These are phyloP conservation scores for Elsinoe perseae DNA, from an alignment of 2,329 filamentous ascomycete species.

Conservation along the genomic window DNA sequence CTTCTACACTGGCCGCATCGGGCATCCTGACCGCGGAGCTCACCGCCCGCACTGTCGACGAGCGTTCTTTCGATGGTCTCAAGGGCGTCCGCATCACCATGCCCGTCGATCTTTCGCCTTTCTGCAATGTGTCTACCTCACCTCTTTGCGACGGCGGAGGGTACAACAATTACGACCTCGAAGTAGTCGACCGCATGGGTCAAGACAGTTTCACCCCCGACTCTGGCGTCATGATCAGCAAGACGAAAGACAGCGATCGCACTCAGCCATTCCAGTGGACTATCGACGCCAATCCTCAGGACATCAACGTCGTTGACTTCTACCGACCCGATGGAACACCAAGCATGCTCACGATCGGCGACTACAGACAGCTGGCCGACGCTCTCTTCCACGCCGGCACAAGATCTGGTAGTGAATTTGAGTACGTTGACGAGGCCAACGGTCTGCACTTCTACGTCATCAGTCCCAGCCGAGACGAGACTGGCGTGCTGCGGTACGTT, in stretches of 20 bases:
- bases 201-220: conserved; percentile 47
- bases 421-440: conserved; percentile 43
- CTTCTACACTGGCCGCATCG: conserved; percentile 34
- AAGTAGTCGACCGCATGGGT: conserved; percentile 49
- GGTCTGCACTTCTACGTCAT: conserved; percentile 46
- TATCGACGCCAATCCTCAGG: conserved; percentile 48
- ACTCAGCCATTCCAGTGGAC: conserved; percentile 46
- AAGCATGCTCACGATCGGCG: conserved; percentile 43
- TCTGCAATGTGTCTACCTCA: conserved; percentile 37
- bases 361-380: conserved; percentile 48
- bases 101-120: conserved; percentile 39
- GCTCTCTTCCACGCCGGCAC: conserved; percentile 50
- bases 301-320: conserved; percentile 46
- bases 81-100: conserved; percentile 45
- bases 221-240: conserved; percentile 47
- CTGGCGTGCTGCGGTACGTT: conserved; percentile 42
- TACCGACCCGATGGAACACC: conserved; percentile 42
- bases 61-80: conserved; percentile 27
- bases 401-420: conserved; percentile 44
- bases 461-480: conserved; percentile 35
- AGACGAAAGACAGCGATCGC: conserved; percentile 35
- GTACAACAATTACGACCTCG: conserved; percentile 47
- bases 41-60: conserved; percentile 40
- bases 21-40: conserved; percentile 41
- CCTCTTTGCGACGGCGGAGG: conserved; percentile 45